phyloP scores from a whole-genome alignment of 2,329 filamentous ascomycete genomes.

The Fusarium sambucinum region DNA sequence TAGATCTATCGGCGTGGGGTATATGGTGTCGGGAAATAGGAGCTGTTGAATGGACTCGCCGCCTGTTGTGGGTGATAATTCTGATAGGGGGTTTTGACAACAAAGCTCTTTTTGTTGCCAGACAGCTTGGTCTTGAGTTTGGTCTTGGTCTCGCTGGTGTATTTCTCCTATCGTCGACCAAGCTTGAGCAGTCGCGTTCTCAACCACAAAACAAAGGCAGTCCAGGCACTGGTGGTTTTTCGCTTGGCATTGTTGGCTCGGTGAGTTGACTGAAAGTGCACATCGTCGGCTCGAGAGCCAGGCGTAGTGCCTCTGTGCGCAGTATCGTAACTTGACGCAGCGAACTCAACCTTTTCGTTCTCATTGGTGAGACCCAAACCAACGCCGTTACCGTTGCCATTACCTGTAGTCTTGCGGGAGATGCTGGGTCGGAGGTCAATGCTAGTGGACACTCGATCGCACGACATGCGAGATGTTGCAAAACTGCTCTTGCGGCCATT shows the following conservation, averaged over 20 bases:
- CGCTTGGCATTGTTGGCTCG: slow-evolving; percentile 65
- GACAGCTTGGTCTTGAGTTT: slow-evolving; percentile 29
- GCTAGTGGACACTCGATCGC: slow-evolving; percentile 51
- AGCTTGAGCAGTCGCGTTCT: slow-evolving; percentile 64
- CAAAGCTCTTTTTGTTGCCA: slow-evolving; percentile 23
- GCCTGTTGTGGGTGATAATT: slow-evolving; percentile 22
- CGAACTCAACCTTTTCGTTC: slow-evolving; percentile 60
- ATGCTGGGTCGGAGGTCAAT: slow-evolving; percentile 48
- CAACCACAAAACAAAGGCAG: slow-evolving; percentile 72
- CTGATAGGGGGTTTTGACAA: slow-evolving; percentile 26
- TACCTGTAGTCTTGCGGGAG: slow-evolving; percentile 48
- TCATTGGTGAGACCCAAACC: slow-evolving; percentile 34
- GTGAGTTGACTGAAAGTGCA: slow-evolving; percentile 58
- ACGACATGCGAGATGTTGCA: slow-evolving; percentile 50
- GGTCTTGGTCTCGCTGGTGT: slow-evolving; percentile 37
- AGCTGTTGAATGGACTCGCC: slow-evolving; percentile 14
- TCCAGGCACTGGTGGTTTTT: slow-evolving; percentile 72
- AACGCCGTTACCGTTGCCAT: slow-evolving; percentile 27
- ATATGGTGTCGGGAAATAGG: slow-evolving; percentile 34
- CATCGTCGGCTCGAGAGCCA: slow-evolving; percentile 55
- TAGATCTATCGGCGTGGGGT: slow-evolving; percentile 22
- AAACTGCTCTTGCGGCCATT: slow-evolving; percentile 57
- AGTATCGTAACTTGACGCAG: slow-evolving; percentile 61
- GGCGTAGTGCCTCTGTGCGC: slow-evolving; percentile 50
- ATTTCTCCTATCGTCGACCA: slow-evolving; percentile 54